Evolutionary conservation across 2,329 filamentous ascomycete genomes (phyloP), one percentile per base, ranked within the genome.

Genomic region (Phoma sp.): DNA sequence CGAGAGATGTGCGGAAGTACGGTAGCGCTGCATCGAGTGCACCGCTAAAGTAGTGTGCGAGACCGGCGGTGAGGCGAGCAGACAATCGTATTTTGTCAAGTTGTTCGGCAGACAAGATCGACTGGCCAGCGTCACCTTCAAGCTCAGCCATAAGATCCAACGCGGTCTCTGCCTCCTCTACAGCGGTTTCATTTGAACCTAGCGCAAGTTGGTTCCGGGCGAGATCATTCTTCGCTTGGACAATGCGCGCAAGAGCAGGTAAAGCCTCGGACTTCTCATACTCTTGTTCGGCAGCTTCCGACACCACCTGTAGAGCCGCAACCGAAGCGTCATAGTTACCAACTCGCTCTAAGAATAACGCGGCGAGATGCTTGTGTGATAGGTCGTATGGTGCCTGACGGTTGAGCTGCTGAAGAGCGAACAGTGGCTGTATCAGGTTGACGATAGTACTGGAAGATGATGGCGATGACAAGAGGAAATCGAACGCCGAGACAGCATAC

Each of bases 261-360:
- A 86, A 74, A 0, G 91, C 94, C 73, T 98, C 93, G 0, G 89
- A 90, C 6, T 85, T 82, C 76, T 98, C 94, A 69, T 93, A 99
- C 51, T 93, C 88, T 6, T 86, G 82, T 77, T 98, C 94, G 6
- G 94, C 84, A 0, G 78, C 80, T 4, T 82, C 78, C 64, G 90
- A 94, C 8, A 96, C 84, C 21, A 81, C 76, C 45, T 86, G 84
- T 0, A 98, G 78, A 1, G 81, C 84, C 24, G 79, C 73, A 25
- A 89, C 86, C 1, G 92, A 88, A 25, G 84, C 83, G 1, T 77
- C 70, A 58, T 85, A 84, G 65, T 96, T 88, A 17, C 87, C 83
- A 2, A 90, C 88, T 10, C 95, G 87, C 73, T 99, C 95, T 41
- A 91, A 83, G 70, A 96, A 89, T 2, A 98, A 80, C 0, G 91